Evolutionary conservation across 345 rosid genomes (phyloP).

Genomic region (Atalantia buxifolia): DNA sequence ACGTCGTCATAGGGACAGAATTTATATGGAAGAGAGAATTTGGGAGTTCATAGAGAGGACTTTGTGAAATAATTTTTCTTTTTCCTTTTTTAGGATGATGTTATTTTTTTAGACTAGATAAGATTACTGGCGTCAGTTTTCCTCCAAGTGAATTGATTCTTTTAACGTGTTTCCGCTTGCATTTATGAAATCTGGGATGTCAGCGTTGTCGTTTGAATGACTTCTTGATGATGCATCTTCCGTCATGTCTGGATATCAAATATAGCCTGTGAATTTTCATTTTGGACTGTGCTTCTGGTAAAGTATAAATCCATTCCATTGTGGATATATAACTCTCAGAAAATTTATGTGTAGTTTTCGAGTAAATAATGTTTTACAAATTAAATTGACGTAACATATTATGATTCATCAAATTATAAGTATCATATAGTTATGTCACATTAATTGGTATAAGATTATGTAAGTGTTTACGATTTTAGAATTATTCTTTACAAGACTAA

Average conservation of each 20-base stretch:
- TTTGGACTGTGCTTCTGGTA: neutral
- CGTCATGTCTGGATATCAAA: neutral
- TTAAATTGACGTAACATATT: too few species aligned
- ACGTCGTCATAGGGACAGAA: constrained; percentile 49
- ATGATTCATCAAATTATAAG: too few species aligned
- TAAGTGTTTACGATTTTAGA: too few species aligned
- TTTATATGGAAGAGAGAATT: constrained; percentile 91
- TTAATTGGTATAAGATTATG: too few species aligned
- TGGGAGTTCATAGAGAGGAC: constrained; percentile 81
- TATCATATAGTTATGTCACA: too few species aligned
- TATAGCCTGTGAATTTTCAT: neutral
- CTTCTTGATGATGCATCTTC: neutral
- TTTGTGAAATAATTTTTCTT: constrained; percentile 38
- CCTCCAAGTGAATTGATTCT: neutral
- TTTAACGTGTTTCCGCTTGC: neutral
- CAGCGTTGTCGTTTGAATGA: neutral
- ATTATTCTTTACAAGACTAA: too few species aligned
- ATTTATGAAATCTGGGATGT: neutral
- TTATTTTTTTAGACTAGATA: neutral
- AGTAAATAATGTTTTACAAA: too few species aligned
- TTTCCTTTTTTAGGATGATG: too few species aligned
- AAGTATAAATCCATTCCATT: neutral
- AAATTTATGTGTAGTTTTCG: neutral
- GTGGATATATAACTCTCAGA: neutral
- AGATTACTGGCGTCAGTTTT: neutral